phyloP scores from a whole-genome alignment of 306 rosid genomes.

The Prunus mongolica region DNA sequence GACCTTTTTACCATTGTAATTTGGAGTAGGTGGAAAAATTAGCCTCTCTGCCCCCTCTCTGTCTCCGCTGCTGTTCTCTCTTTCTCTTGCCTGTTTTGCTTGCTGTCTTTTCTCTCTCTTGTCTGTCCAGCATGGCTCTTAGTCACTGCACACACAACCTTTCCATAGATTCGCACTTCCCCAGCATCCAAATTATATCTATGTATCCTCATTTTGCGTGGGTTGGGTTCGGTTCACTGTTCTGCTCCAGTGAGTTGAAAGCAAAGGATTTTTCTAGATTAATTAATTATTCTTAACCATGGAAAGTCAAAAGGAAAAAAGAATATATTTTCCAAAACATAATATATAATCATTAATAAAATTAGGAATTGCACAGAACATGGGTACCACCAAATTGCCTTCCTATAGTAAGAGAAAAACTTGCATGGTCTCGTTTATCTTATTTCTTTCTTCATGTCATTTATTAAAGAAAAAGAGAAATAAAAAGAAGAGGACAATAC shows the following conservation, averaged over 20 bases:
- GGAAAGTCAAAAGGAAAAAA: neutral
- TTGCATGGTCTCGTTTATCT: too few relatives aligned
- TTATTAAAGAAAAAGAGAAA: fast-evolving
- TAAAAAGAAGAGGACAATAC: too few relatives aligned
- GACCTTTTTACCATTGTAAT: neutral
- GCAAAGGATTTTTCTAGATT: neutral
- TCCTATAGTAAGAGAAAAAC: too few relatives aligned
- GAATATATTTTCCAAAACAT: neutral
- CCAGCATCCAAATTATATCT: neutral
- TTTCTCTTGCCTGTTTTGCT: neutral
- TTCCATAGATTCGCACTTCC: neutral
- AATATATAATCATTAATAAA: too few relatives aligned
- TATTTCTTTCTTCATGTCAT: too few relatives aligned
- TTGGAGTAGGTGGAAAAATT: neutral
- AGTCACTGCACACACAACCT: neutral
- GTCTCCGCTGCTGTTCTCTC: too few relatives aligned
- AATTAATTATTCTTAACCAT: neutral
- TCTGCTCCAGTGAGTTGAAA: neutral
- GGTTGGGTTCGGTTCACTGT: neutral
- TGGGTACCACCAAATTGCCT: too few relatives aligned
- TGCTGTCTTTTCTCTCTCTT: neutral
- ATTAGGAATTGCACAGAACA: too few relatives aligned
- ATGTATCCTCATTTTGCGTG: neutral
- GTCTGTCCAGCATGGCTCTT: neutral
- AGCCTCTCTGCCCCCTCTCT: too few relatives aligned